phyloP scores from a whole-genome alignment of 108 stramenopile genomes.

The Skeletonema costatum region DNA sequence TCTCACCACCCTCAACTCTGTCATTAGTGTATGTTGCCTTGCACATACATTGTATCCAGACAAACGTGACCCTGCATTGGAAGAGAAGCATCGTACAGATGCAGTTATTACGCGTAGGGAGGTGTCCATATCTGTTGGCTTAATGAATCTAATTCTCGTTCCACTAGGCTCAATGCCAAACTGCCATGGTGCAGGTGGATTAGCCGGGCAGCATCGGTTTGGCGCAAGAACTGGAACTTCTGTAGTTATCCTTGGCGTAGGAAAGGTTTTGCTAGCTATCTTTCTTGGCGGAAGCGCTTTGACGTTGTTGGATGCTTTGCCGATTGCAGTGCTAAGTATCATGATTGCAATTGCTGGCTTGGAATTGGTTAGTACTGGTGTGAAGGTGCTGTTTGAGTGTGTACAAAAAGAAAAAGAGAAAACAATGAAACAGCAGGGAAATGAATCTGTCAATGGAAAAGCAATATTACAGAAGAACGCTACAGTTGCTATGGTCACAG shows the following conservation, averaged over 20 bases:
- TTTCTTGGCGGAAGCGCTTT: slow-evolving; percentile 65
- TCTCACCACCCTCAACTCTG: slow-evolving; percentile 80
- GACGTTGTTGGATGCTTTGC: slow-evolving; percentile 72
- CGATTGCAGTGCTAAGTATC: slow-evolving; percentile 70
- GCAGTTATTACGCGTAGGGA: slow-evolving; percentile 63
- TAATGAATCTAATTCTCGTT: slow-evolving; percentile 74
- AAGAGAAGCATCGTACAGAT: slow-evolving; percentile 20
- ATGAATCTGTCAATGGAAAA: neutral
- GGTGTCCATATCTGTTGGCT: slow-evolving; percentile 70
- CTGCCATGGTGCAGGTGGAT: slow-evolving; percentile 90
- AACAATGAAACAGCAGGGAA: slow-evolving; percentile 1
- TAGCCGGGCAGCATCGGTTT: slow-evolving; percentile 84
- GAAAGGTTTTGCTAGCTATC: slow-evolving; percentile 66
- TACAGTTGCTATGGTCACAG: slow-evolving; percentile 62
- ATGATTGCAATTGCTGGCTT: slow-evolving; percentile 78
- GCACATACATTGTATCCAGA: slow-evolving; percentile 79
- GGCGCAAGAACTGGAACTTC: slow-evolving; percentile 83
- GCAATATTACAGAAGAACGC: slow-evolving; percentile 44
- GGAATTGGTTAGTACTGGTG: slow-evolving; percentile 71
- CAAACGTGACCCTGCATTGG: slow-evolving; percentile 27
- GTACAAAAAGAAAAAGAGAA: slow-evolving; percentile 34
- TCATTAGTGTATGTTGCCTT: slow-evolving; percentile 75
- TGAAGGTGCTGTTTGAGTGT: slow-evolving; percentile 39
- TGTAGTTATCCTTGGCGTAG: slow-evolving; percentile 68
- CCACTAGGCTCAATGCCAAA: slow-evolving; percentile 84